These are phyloP conservation scores for Lepidium didymum DNA, from an alignment of 345 rosid species.

Conservation along the genomic window DNA sequence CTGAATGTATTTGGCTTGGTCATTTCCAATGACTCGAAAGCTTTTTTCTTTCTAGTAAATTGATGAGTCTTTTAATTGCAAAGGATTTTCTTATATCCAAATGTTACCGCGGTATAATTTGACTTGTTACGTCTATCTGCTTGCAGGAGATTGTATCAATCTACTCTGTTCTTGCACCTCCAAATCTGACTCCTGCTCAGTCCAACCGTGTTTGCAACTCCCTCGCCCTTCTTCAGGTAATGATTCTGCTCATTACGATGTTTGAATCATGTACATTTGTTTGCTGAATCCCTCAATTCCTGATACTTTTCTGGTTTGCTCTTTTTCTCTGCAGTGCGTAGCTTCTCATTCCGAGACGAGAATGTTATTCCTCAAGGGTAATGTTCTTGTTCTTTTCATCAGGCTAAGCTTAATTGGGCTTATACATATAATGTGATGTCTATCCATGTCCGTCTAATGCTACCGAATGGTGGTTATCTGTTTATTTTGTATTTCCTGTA, in stretches of 20 bases:
- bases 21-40: not conserved
- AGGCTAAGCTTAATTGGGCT: not conserved
- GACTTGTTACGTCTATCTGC: not conserved
- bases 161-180: conserved; percentile 93
- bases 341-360: conserved; percentile 98
- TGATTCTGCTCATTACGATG: not conserved
- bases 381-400: conserved; percentile 17
- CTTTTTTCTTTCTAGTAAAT: not conserved
- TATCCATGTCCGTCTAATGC: not conserved
- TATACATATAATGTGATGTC: not conserved
- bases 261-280: not conserved
- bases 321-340: conserved; percentile 67
- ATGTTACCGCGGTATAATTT: not conserved
- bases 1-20: not conserved
- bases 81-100: not conserved
- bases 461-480: not conserved
- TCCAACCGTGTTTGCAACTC: conserved; percentile 98
- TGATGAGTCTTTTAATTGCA: not conserved
- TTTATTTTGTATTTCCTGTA: not conserved
- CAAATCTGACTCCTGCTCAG: conserved; percentile 78
- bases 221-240: conserved; percentile 97
- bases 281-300: conserved; percentile 1
- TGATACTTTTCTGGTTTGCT: conserved; percentile 5
- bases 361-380: conserved; percentile 89
- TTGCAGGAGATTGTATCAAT: conserved; percentile 93